Evolutionary conservation across 371 early-diverging fungal genomes (phyloP), one percentile per base, ranked within the genome.

Genomic region (Mortierella sp.): DNA sequence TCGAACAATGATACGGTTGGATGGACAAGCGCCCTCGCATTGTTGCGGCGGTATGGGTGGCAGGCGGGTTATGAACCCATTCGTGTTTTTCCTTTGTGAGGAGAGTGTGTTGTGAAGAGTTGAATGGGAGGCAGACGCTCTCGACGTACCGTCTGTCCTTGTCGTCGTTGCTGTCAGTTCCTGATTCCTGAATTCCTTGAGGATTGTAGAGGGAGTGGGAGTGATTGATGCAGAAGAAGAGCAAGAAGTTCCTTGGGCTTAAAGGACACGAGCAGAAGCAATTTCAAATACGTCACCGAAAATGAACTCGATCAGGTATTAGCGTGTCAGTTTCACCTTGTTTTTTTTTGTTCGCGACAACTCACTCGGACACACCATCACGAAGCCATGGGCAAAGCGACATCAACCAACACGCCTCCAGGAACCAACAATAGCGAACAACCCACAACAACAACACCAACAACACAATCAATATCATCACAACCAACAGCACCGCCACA

Each of bases 41-140:
- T 35, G 68, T 68, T 68, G 68, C 68, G 68, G 68, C 68, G 68
- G 68, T 68, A 68, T 68, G 68, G 68, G 68, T 68, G 68, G 68
- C 38, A 68, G 68, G 41, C 10, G 38, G 21, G 41, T 41, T 18
- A 41, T 41, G 35, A 68, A 24, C 68, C 68, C 35, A 51, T 51
- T 38, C 11, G 68, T 41, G 68, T 24, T 68, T 68, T 11, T 32
- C 10, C 35, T 68, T 32, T 11, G 41, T 68, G 68, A 2, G 24
- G 21, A 41, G 21, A 16, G 12, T 60, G 16, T 60, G 29, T 32
- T 1, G 18, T 63, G 35, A 35, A 24, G 43, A 35, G 21, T 1
- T 24, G 21, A 7, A 21, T 41, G 24, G 24, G 41, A 68, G 24
- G 41, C 11, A 41, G 21, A 24, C 41, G 68, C 10, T 41, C 10